Percentiles rank a stretch among this genome's conserved stretches.
phyloP scores from a whole-genome alignment of 768 basidiomycete species.

The Flagelloscypha sp. region DNA sequence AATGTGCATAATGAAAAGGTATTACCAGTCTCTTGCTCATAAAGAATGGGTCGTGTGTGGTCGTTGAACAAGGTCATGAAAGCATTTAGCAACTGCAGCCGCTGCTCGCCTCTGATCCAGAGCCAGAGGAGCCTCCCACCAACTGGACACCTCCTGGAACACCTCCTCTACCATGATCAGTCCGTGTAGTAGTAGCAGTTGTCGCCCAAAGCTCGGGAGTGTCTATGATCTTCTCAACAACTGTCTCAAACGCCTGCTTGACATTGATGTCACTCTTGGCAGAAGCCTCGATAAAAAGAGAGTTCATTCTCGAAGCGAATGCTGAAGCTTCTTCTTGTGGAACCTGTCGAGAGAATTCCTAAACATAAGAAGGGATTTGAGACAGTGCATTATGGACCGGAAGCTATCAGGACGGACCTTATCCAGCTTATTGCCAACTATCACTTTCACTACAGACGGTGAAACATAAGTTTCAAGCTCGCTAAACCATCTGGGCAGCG shows the following conservation, averaged over 20 bases:
- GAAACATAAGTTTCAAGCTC: constrained; percentile 93
- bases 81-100: too few species aligned
- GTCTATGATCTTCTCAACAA: constrained; percentile 77
- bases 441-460: constrained; percentile 80
- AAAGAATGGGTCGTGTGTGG: too few species aligned
- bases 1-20: too few species aligned
- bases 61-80: too few species aligned
- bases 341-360: constrained; percentile 92
- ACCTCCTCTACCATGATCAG: constrained; percentile 35
- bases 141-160: constrained; percentile 43
- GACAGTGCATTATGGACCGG: background rate
- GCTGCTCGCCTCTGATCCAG: too few species aligned
- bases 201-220: constrained; percentile 74
- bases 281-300: constrained; percentile 84
- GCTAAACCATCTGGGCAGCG: constrained; percentile 85
- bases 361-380: constrained; percentile 2
- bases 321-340: constrained; percentile 64
- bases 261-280: constrained; percentile 90
- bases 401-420: constrained; percentile 40
- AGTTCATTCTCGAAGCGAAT: constrained; percentile 77
- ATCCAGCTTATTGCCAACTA: constrained; percentile 93
- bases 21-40: too few species aligned
- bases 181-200: constrained; percentile 19
- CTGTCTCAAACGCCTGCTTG: constrained; percentile 62
- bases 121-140: too few species aligned